Percentiles rank a stretch among this genome's conserved stretches.
phyloP scores from a whole-genome alignment of 2,329 filamentous ascomycete species.

The Alternaria atra region DNA sequence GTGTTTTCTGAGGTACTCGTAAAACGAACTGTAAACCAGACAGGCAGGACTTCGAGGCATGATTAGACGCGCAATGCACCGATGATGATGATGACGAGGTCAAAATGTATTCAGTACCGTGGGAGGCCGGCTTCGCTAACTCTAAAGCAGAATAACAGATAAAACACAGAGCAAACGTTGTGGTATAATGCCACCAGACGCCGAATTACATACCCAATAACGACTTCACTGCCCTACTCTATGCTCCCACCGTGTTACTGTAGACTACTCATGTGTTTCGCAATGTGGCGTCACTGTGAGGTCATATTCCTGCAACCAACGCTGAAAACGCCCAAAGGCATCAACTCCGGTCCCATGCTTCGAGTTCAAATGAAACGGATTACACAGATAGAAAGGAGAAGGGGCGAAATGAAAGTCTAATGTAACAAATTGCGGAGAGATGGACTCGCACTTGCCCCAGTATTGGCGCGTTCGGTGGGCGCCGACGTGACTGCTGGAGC shows the following conservation, averaged over 20 bases:
- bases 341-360: conserved; percentile 33
- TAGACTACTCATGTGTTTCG: conserved; percentile 12
- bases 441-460: conserved; percentile 58
- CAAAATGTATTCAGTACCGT: not conserved
- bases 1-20: not conserved
- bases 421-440: conserved; percentile 59
- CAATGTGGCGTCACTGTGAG: conserved; percentile 16
- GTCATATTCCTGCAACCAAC: conserved; percentile 17
- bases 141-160: conserved; percentile 18
- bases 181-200: conserved; percentile 45
- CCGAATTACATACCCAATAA: conserved; percentile 29
- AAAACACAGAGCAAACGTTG: conserved; percentile 29
- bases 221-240: conserved; percentile 13
- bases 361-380: conserved; percentile 1
- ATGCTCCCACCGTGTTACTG: conserved; percentile 15
- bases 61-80: not conserved
- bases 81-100: not conserved
- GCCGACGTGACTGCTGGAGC: conserved; percentile 37
- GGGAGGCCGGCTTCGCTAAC: not conserved
- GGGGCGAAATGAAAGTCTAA: conserved; percentile 34
- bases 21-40: conserved; percentile 2
- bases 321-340: conserved; percentile 26
- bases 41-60: not conserved
- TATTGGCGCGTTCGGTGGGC: conserved; percentile 40
- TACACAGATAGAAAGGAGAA: conserved; percentile 13